Evolutionary conservation across 257 asterid species (phyloP), one percentile per base, ranked within the genome.

Genomic region (Perilla frutescens): DNA sequence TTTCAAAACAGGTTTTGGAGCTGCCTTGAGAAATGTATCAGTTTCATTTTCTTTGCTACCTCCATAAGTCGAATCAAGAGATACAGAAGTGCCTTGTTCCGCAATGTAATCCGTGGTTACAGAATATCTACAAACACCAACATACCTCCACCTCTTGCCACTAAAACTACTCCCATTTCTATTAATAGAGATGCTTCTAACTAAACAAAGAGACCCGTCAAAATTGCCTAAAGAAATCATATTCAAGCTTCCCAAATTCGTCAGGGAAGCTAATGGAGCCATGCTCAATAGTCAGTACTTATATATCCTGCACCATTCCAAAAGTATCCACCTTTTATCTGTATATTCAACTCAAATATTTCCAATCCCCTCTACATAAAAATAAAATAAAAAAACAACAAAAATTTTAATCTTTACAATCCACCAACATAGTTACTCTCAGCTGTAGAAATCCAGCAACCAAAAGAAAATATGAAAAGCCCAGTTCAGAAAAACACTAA

Each of bases 181-280:
- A 37, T 72, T 61, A 41, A 78, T 81, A 34, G 93, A 79, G 50
- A 87, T 85, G 76, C 86, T 80, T 80, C 87, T 78, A 72, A 86
- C 90, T 77, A 90, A 74, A 68, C 90, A 84, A 73, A 83, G 83
- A 43, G 97, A 87, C 31, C 95, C 98, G 68, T 92, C 98, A 74
- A 87, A 77, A 69, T 85, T 85, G 20, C 96, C 87, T 39, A 90
- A 76, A 36, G 98, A 87, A 73, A 81, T 82, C 82, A 85, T 74
- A 72, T 85, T 89, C 78, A 83, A 81, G 71, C 97, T 86, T 81
- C 99, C 98, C 91, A 95, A 81, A 85, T 82, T 90, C 78, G 85
- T 94, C 9, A 89, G 87, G 94, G 98, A 95, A 95, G 96, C 96
- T 80, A 87, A 84, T 73, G 84, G 81, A 89, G 90, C 84, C 99